Base-by-base conservation (phyloP, 2,329 filamentous ascomycete genomes). In the Aspergillus sp. region DNA sequence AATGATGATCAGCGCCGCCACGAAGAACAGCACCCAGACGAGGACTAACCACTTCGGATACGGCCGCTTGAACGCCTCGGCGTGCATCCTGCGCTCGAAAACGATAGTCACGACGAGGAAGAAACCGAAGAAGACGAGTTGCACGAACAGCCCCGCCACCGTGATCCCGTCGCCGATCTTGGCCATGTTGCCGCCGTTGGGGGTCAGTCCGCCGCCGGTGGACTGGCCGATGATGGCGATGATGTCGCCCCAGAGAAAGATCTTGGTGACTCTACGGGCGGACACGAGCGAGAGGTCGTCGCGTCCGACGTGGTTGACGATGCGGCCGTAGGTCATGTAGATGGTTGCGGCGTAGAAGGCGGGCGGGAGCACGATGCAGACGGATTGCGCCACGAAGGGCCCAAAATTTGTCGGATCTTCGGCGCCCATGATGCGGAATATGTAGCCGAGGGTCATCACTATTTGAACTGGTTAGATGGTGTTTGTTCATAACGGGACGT, bases 331-430 rank as follows among this genome's bases (percentile, higher is more conserved):
- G 18, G 36, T 57, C 63, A 65, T 65, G 52, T 65, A 68, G 52
- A 67, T 66, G 11, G 65, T 66, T 0, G 75, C 80, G 16, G 63
- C 63, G 55, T 63, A 59, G 42, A 65, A 56, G 1, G 63, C 58
- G 1, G 63, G 63, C 1, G 63, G 60, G 9, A 61, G 61, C 22
- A 65, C 42, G 42, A 65, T 63, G 24, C 57, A 56, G 7, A 63
- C 31, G 6, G 58, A 54, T 20, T 65, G 63, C 5, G 16, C 14
- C 4, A 59, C 50, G 54, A 55, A 62, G 12, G 56, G 29, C 2
- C 36, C 51, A 7, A 63, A 54, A 22, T 50, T 57, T 7, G 52
- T 49, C 2, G 58, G 49, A 5, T 45, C 49, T 16, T 20, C 12
- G 22, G 61, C 52, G 4, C 53, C 56, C 4, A 63, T 47, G 2